Base-by-base conservation (phyloP, 2,329 filamentous ascomycete genomes). In the Phialemoniopsis sp. region DNA sequence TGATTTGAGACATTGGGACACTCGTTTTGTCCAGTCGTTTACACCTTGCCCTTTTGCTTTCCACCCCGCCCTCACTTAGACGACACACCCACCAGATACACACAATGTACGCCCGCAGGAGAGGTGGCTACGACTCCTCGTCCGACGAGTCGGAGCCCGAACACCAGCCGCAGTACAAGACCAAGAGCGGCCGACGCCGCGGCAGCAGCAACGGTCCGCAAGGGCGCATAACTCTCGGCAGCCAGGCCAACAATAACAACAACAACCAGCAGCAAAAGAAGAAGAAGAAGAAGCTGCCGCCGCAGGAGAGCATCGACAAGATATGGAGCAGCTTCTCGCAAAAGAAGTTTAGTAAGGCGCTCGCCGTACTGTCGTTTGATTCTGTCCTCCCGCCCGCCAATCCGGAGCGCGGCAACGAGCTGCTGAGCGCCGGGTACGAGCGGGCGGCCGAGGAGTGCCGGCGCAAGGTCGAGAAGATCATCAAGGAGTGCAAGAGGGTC, bases 401-500 rank as follows among this genome's bases (percentile, higher is more conserved):
- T 45, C 68, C 63, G 31, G 71, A 69, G 46, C 72, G 63, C 39
- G 72, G 73, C 17, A 84, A 85, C 45, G 76, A 83, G 56, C 70
- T 80, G 32, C 64, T 84, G 4, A 67, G 63, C 31, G 68, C 70
- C 4, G 78, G 78, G 5, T 86, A 82, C 51, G 75, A 84, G 46
- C 71, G 81, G 34, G 82, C 81, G 0, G 74, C 67, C 2, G 76
- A 80, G 15, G 76, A 82, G 49, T 87, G 83, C 54, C 71, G 69
- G 15, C 72, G 75, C 34, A 85, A 70, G 61, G 84, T 72, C 28
- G 62, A 70, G 34, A 80, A 79, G 54, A 81, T 81, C 43, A 76
- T 79, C 35, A 64, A 73, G 45, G 76, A 80, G 50, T 93, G 88
- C 61, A 70, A 74, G 46, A 72, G 86, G 16, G 72, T 89, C 29